Base-by-base conservation (phyloP, 2,329 filamentous ascomycete genomes). In the Cadophora sp. region DNA sequence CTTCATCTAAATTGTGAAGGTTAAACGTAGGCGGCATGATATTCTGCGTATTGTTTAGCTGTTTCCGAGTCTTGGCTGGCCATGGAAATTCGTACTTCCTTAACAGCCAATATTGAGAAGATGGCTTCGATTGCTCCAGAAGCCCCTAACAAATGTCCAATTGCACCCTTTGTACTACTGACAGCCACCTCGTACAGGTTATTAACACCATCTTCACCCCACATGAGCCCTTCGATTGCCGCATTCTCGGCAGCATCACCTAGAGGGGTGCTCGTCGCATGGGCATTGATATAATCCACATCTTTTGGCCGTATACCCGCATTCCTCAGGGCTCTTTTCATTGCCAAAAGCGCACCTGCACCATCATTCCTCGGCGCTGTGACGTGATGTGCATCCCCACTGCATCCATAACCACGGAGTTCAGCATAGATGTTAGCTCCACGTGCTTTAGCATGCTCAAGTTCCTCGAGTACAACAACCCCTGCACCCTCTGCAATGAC, bases 211-310 rank as follows among this genome's bases (percentile, higher is more conserved):
- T 91, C 86, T 24, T 89, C 85, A 0, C 91, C 92, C 11, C 93
- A 82, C 80, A 98, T 89, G 47, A 99, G 79, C 0, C 86, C 81
- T 68, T 89, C 90, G 73, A 98, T 95, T 0, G 96, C 96, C 8
- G 83, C 81, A 60, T 95, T 95, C 80, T 99, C 96, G 1, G 96
- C 95, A 24, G 87, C 85, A 80, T 99, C 96, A 0, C 96, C 96
- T 2, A 98, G 84, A 7, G 84, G 79, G 0, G 95, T 99, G 24
- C 92, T 92, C 1, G 96, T 99, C 0, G 95, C 96, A 77, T 99
- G 96, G 1, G 96, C 96, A 75, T 98, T 99, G 76, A 99, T 87
- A 78, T 99, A 99, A 78, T 94, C 92, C 4, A 99, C 89, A 48
- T 89, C 81, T 0, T 80, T 80, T 0, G 96, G 94, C 61, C 83